phyloP scores from a whole-genome alignment of 2,329 filamentous ascomycete species.

The Fusarium domesticum region DNA sequence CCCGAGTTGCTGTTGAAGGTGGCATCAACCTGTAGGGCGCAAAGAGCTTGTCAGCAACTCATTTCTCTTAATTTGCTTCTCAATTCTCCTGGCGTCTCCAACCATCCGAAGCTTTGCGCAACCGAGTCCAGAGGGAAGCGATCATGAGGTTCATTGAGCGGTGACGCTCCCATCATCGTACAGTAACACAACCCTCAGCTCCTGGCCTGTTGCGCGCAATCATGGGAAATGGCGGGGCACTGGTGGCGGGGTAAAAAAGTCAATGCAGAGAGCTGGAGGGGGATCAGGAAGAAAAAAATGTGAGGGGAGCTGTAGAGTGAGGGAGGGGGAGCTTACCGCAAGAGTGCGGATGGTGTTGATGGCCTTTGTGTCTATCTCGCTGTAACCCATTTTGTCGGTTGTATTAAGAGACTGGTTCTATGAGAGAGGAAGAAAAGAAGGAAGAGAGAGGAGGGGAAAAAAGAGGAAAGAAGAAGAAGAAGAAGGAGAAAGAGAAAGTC shows the following conservation, averaged over 20 bases:
- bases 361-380: constrained; percentile 81
- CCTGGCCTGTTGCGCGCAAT: constrained; percentile 8
- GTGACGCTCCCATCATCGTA: constrained; percentile 2
- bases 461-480: constrained; percentile 25
- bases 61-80: constrained; percentile 1
- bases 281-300: constrained; percentile 23
- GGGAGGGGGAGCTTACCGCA: constrained; percentile 67
- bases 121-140: not conserved
- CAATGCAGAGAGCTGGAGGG: constrained; percentile 35
- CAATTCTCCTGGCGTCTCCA: not conserved
- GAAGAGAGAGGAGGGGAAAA: constrained; percentile 22
- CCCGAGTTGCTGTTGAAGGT: constrained; percentile 94
- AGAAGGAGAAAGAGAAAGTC: constrained; percentile 26
- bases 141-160: not conserved
- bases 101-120: constrained; percentile 1
- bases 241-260: constrained; percentile 37
- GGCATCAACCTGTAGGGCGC: constrained; percentile 78
- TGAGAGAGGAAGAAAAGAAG: constrained; percentile 16
- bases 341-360: constrained; percentile 98
- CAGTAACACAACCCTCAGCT: constrained; percentile 10
- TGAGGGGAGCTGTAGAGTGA: constrained; percentile 11
- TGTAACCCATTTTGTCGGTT: constrained; percentile 74
- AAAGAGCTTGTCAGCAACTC: constrained; percentile 24
- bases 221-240: constrained; percentile 27
- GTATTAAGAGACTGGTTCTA: constrained; percentile 25